Conservation (phyloP, 495 filamentous ascomycete species). For the Tetracladium marchalianum region DNA sequence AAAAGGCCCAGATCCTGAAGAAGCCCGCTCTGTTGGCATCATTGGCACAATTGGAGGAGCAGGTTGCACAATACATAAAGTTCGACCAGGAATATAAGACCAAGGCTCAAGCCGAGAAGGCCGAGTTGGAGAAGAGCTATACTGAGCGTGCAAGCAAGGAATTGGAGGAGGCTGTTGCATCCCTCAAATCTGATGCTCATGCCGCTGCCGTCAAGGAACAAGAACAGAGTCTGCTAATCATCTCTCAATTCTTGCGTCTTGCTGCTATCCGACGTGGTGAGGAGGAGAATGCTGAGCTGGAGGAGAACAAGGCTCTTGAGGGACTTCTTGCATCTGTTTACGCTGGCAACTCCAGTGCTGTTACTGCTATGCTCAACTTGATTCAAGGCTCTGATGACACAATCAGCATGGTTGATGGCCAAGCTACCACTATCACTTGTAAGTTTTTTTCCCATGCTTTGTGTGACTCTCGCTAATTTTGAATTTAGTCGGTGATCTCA, state of each 20-base stretch:
- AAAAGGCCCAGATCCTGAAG: conserved; percentile 80
- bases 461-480: conserved; percentile 19
- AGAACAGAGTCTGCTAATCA: conserved; percentile 46
- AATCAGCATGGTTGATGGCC: conserved; percentile 53
- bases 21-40: conserved; percentile 77
- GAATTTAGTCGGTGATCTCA: conserved; percentile 55
- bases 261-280: conserved; percentile 61
- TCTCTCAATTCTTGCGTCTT: conserved; percentile 73
- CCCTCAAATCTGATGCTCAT: conserved; percentile 44
- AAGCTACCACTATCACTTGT: conserved; percentile 67
- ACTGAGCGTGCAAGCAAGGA: conserved; percentile 64
- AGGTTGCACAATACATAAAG: conserved; percentile 74
- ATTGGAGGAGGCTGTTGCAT: conserved; percentile 50
- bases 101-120: conserved; percentile 57
- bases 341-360: conserved; percentile 70
- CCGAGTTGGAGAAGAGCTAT: conserved; percentile 57
- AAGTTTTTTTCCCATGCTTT: conserved; percentile 24
- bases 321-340: conserved; percentile 84
- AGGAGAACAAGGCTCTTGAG: conserved; percentile 82
- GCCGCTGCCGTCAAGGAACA: conserved; percentile 43
- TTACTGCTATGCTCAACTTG: conserved; percentile 74
- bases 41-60: conserved; percentile 69
- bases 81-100: conserved; percentile 69
- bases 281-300: conserved; percentile 48
- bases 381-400: conserved; percentile 71